Evolutionary conservation across 31 red algal genomes (phyloP), one percentile per base, ranked within the genome.

Genomic region (Asparagopsis taxiformis): DNA sequence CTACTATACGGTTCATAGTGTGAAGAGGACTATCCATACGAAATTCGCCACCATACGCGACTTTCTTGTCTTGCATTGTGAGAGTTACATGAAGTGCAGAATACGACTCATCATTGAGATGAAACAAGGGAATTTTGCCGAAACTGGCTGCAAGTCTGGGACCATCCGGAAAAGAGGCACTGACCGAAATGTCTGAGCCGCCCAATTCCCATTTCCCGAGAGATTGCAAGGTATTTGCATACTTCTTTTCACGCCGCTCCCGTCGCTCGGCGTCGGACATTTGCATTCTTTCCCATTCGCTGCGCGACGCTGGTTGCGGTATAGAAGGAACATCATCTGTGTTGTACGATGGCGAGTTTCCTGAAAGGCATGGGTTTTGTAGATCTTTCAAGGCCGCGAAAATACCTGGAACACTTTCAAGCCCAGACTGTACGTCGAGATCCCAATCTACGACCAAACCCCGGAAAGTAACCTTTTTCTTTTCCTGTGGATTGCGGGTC

Each of bases 161-260:
- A 17, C 86, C 86, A 69, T 90, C 86, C 17, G 86, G 86, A 61
- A 90, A 90, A 21, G 76, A 61, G 0, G 68, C 86, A 29, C 32
- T 39, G 33, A 90, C 26, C 1, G 20, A 8, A 13, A 80, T 51
- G 15, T 90, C 57, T 16, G 55, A 50, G 25, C 68, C 68, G 10
- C 35, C 52, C 59, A 90, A 30, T 51, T 75, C 69, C 75, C 75
- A 80, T 0, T 43, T 67, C 0, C 48, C 37, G 10, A 90, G 43
- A 41, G 66, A 28, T 29, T 74, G 24, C 24, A 90, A 39, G 4
- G 69, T 32, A 28, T 68, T 72, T 55, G 55, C 31, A 20, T 55
- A 39, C 34, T 36, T 65, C 34, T 35, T 31, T 37, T 63, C 19
- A 16, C 76, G 55, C 20, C 31, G 26, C 17, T 74, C 57, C 36